Base-by-base conservation (phyloP, 768 basidiomycete species). In the Tulasnella sp. region DNA sequence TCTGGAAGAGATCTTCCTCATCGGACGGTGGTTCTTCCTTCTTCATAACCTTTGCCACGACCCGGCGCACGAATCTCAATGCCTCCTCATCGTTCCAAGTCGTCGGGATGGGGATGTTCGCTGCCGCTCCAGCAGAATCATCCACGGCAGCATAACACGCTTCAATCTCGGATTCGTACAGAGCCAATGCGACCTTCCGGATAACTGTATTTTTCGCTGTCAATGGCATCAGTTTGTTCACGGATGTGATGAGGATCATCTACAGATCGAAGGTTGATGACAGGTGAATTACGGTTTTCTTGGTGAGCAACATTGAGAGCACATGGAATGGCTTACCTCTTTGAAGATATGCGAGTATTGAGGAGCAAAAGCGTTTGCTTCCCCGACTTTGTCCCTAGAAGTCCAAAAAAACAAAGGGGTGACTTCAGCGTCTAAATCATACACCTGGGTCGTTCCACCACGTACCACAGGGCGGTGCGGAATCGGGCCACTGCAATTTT, bases 1-100 rank as follows among this genome's bases (percentile, higher is more conserved):
- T 56, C 49, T 71, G 69, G 51, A n/a, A 21, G 62, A 77, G 75
- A 26, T 77, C 55, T 55, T 76, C 74, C 19, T 71, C 73, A 1
- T 64, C 60, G 58, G 27, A 52, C 7, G 17, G 34, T 10, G n/a
- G 19, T 21, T 19, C 51, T 7, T 13, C 23, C 27, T 26, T 52
- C 19, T 52, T 9, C n/a, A n/a, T 23, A 7, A 34, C 17, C 9
- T 24, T 27, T 9, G 13, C n/a, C 7, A n/a, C 23, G 23, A 52
- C 8, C n/a, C 30, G 27, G 27, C 51, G n/a, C 3, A 75, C 71
- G 60, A 73, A 76, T 0, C 63, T 64, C 2, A 67, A 47, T 4
- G 66, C 66, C n/a, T 61, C 58, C 1, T 51, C 51, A 2, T 60
- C 34, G 13, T 17, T 42, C 65, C 65, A 65, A 8, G 26, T 56